A percentile compares a stretch with the other conserved stretches of the same genome.
Evolutionary conservation across 2,329 filamentous ascomycete species (phyloP).

Genomic region (Fusarium multiceps): DNA sequence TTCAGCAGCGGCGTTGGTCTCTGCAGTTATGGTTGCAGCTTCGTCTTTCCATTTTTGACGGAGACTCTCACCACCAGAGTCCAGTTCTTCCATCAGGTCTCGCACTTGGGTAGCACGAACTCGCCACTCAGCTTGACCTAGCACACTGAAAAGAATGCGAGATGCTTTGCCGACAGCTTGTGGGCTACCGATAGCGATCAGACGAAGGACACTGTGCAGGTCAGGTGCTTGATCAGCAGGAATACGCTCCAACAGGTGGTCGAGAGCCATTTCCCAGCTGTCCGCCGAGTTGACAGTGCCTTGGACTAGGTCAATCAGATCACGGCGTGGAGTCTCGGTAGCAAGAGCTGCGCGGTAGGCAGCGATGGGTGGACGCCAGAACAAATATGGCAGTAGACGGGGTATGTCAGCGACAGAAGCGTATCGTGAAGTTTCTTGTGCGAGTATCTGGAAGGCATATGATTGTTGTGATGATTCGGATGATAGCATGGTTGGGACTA

Average conservation of each 20-base stretch:
- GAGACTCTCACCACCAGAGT: conserved; percentile 25
- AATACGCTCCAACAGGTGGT: conserved; percentile 30
- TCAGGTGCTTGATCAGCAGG: conserved; percentile 30
- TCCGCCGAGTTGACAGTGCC: conserved; percentile 31
- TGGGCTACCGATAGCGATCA: conserved; percentile 48
- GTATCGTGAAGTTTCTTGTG: conserved; percentile 41
- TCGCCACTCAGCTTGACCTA: conserved; percentile 53
- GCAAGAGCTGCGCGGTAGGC: conserved; percentile 47
- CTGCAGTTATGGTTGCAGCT: not conserved
- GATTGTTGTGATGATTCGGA: conserved; percentile 18
- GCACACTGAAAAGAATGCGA: conserved; percentile 48
- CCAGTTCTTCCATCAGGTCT: conserved; percentile 35
- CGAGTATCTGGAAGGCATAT: conserved; percentile 41
- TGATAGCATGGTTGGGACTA: conserved; percentile 44
- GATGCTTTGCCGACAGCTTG: conserved; percentile 47
- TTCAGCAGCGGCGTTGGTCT: not conserved
- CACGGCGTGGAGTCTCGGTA: conserved; percentile 9
- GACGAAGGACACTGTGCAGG: conserved; percentile 48
- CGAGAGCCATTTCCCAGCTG: conserved; percentile 28
- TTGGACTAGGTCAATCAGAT: conserved; percentile 44
- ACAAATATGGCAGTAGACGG: conserved; percentile 51
- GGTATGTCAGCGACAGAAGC: conserved; percentile 41
- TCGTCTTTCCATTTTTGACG: conserved; percentile 31
- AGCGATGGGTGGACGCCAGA: conserved; percentile 52
- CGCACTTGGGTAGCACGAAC: conserved; percentile 43